phyloP scores from a whole-genome alignment of 805 yeast species.

The Phaffomyces thermotolerans region DNA sequence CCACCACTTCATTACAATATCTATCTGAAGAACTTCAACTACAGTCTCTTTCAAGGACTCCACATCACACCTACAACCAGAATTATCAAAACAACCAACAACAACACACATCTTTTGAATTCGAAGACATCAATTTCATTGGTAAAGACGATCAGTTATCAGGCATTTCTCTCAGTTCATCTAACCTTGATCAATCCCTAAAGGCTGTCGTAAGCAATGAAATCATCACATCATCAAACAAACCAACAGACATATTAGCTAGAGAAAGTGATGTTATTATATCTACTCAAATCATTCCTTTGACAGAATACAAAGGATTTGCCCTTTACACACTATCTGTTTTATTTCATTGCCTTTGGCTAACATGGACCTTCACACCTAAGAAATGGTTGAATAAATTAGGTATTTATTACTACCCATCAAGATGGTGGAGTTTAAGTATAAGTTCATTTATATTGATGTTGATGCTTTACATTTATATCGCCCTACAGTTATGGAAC shows the following conservation, averaged over 20 bases:
- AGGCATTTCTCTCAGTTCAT: no score
- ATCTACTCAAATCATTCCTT: constrained; percentile 44
- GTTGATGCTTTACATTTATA: constrained; percentile 64
- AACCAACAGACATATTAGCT: constrained; percentile 46
- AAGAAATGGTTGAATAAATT: constrained; percentile 41
- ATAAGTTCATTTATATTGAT: constrained; percentile 66
- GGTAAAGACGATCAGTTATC: no score
- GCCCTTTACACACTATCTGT: constrained; percentile 68
- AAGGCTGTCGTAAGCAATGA: no score
- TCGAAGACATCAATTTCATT: constrained; percentile 7
- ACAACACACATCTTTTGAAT: constrained; percentile 4
- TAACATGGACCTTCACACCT: constrained; percentile 74
- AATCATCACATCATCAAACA: no score
- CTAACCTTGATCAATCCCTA: no score
- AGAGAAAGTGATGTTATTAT: constrained; percentile 61
- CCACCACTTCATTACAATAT: constrained; percentile 6
- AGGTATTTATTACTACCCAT: constrained; percentile 70
- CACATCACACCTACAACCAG: no score
- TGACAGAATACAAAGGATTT: constrained; percentile 83
- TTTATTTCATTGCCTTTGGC: constrained; percentile 46
- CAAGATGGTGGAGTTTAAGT: constrained; percentile 86
- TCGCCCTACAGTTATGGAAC: constrained; percentile 64
- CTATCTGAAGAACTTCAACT: background rate
- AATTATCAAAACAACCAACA: no score
- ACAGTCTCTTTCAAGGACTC: background rate